phyloP scores from a whole-genome alignment of 306 rosid genomes.

The Cucumis melo region DNA sequence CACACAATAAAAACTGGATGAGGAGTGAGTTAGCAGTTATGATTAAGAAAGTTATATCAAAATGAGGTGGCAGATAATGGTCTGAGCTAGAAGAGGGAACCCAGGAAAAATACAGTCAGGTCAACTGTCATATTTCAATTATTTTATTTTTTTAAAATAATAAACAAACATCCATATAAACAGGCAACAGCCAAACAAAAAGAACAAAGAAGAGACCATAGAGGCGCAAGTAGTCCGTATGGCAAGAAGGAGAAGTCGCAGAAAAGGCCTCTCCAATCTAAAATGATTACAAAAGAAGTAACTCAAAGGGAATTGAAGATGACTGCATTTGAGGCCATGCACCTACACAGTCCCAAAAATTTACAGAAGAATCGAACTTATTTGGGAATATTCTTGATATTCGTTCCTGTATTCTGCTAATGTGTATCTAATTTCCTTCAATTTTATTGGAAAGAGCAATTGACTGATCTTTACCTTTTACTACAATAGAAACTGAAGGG shows the following conservation, averaged over 20 bases:
- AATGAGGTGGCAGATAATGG: background rate
- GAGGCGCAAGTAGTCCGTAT: background rate
- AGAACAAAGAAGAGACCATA: background rate
- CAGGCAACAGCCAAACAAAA: background rate
- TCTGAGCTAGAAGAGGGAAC: background rate
- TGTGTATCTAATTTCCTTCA: background rate
- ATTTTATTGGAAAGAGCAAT: background rate
- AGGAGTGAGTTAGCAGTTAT: background rate
- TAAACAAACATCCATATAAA: background rate
- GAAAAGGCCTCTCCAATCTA: background rate
- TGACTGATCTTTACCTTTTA: background rate
- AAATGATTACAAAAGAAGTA: background rate
- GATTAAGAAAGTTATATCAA: background rate
- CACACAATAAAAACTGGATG: background rate
- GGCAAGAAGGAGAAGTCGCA: background rate
- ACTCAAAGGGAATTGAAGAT: background rate
- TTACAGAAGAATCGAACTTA: background rate
- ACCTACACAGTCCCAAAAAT: background rate
- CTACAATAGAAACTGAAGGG: background rate
- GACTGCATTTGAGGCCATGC: background rate
- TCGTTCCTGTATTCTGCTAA: background rate
- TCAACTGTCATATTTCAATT: background rate
- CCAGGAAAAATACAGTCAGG: background rate
- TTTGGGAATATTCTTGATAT: background rate
- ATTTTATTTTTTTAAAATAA: background rate